Base-by-base conservation (phyloP, 768 basidiomycete species). In the Amanita pseudoporphyria region DNA sequence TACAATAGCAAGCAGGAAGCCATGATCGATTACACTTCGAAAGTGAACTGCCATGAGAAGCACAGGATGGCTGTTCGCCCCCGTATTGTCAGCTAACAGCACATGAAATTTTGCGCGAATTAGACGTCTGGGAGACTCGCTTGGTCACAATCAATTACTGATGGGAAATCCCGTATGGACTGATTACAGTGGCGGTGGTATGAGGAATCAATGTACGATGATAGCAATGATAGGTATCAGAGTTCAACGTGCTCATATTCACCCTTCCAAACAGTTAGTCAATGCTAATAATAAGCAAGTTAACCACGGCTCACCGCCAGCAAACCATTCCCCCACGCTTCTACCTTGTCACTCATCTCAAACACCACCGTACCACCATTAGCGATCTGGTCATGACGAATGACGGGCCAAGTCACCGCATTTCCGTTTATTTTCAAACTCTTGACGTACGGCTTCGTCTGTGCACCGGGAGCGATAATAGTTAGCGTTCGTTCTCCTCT, bases 351-450 rank as follows among this genome's bases (percentile, higher is more conserved):
- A 44, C 73, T 78, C 85, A 89, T 87, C 56, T 77, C 74, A 56
- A 87, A 88, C 32, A 67, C 67, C 13, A 88, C 61, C 6, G 71
- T 62, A 0, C 76, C 82, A 0, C 85, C 84, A 3, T 64, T 54
- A 7, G 64, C 64, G n/a, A 87, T 74, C 45, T 84, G 70, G n/a
- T 71, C 71, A 53, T 89, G 86, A 9, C 49, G 62, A 24, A 90
- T 72, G 31, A 83, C 57, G 0, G 84, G 81, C 3, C 52, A 57
- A 0, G 60, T 55, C 9, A 78, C 57, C 6, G 44, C 31, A 3
- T 57, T 56, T 0, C 81, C 83, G 54, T 90, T 75, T 12, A 90
- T 61, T 0, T 61, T 72, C 31, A 89, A 56, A 0, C 73, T 73
- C 45, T 74, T 73, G 49, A 92, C 67, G 57, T 82, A 89, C 0